Conservation (phyloP, 2,329 filamentous ascomycete genomes). For the Colletotrichum agaves region DNA sequence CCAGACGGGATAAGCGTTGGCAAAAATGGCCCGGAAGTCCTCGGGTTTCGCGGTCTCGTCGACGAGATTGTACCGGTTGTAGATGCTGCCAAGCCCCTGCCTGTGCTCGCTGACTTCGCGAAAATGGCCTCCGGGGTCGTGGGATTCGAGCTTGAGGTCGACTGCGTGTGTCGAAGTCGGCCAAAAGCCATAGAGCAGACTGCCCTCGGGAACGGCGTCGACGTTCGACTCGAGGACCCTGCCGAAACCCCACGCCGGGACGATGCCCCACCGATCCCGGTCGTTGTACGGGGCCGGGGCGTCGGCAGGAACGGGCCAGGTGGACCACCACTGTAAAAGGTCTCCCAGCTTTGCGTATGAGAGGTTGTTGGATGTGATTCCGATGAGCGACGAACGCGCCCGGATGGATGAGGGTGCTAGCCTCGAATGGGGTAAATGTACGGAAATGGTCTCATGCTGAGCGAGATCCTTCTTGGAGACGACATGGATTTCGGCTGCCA, state of each 20-base stretch:
- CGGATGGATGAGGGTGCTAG: conserved; percentile 45
- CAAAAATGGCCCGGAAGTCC: conserved; percentile 25
- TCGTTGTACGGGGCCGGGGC: conserved; percentile 50
- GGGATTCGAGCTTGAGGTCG: conserved; percentile 49
- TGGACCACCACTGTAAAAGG: conserved; percentile 52
- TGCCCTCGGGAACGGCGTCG: conserved; percentile 45
- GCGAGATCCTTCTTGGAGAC: conserved; percentile 43
- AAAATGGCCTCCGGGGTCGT: conserved; percentile 45
- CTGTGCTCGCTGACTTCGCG: conserved; percentile 50
- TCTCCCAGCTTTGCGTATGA: conserved; percentile 46
- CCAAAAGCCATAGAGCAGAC: conserved; percentile 55
- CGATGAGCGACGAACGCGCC: conserved; percentile 43
- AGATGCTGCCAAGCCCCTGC: conserved; percentile 45
- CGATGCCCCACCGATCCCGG: conserved; percentile 53
- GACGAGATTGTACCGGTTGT: conserved; percentile 54
- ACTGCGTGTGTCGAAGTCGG: conserved; percentile 52
- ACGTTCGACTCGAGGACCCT: conserved; percentile 54
- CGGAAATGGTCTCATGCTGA: conserved; percentile 38
- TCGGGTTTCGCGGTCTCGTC: conserved; percentile 20
- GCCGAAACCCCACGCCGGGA: conserved; percentile 60
- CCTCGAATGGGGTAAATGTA: conserved; percentile 12
- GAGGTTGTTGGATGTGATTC: conserved; percentile 49
- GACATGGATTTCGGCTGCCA: conserved; percentile 42
- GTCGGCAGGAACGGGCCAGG: conserved; percentile 53
- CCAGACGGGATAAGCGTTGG: conserved; percentile 41